Conservation (phyloP, 2,329 filamentous ascomycete species). For the Phialophora verrucosa region DNA sequence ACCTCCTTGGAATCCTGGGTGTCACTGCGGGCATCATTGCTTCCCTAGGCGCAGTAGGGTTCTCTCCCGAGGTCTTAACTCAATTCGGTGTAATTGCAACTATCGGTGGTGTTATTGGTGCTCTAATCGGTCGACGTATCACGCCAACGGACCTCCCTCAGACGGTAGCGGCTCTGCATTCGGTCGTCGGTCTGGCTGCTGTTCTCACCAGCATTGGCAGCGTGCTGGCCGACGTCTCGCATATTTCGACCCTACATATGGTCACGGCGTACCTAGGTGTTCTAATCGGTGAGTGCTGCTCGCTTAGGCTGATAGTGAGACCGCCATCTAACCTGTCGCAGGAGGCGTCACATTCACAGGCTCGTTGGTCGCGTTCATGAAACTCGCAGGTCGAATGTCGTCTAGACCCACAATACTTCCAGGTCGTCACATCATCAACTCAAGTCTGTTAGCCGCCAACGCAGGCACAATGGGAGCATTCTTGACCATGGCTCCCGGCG, state of each 20-base stretch:
- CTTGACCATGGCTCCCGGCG: slow-evolving; percentile 78
- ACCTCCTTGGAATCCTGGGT: slow-evolving; percentile 83
- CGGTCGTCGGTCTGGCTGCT: slow-evolving; percentile 85
- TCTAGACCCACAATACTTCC: slow-evolving; percentile 75
- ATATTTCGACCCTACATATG: slow-evolving; percentile 76
- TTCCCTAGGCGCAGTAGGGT: slow-evolving; percentile 79
- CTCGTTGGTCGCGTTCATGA: slow-evolving; percentile 86
- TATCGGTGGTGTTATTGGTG: slow-evolving; percentile 68
- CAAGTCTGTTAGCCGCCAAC: slow-evolving; percentile 74
- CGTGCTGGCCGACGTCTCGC: slow-evolving; percentile 72
- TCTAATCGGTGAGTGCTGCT: slow-evolving; percentile 65
- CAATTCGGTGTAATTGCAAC: slow-evolving; percentile 81
- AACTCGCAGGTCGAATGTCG: slow-evolving; percentile 81
- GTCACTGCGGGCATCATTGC: slow-evolving; percentile 83
- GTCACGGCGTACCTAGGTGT: slow-evolving; percentile 87
- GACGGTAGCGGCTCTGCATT: slow-evolving; percentile 86
- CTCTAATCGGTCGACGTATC: slow-evolving; percentile 79
- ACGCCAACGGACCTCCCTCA: slow-evolving; percentile 88
- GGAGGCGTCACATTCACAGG: slow-evolving; percentile 88
- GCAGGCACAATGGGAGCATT: slow-evolving; percentile 84
- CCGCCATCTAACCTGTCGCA: slow-evolving; percentile 40
- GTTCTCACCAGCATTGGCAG: slow-evolving; percentile 88
- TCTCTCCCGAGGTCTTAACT: slow-evolving; percentile 75
- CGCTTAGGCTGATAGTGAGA: not conserved
- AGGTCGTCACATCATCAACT: slow-evolving; percentile 77